These are phyloP conservation scores for Aspergillus tanneri DNA, from an alignment of 2,329 filamentous ascomycete species.

Conservation along the genomic window DNA sequence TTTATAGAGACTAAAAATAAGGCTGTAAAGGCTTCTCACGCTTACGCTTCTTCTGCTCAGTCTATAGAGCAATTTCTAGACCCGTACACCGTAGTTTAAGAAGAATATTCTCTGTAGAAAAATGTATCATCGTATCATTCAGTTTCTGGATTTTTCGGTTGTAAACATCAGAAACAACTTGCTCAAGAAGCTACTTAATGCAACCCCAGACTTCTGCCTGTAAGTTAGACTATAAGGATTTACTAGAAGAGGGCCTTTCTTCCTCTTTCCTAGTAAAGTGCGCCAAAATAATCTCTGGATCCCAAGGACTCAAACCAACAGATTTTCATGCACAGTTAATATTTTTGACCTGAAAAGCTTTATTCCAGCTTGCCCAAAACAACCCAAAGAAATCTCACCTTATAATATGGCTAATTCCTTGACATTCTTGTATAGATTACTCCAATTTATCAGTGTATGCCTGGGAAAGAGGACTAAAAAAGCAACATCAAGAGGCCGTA, in stretches of 20 bases:
- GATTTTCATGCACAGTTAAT: neutral
- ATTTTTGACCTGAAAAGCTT: neutral
- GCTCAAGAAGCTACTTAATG: constrained; percentile 1
- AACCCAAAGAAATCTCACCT: constrained; percentile 3
- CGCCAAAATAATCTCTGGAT: neutral
- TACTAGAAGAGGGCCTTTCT: neutral
- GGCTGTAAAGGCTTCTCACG: neutral
- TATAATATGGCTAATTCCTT: neutral
- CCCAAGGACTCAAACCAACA: neutral
- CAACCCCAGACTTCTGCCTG: neutral
- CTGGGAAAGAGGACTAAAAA: constrained; percentile 3
- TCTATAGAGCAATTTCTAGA: neutral
- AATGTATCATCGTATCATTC: neutral
- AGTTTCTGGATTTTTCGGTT: constrained; percentile 6
- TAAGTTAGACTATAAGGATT: neutral
- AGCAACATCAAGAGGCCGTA: constrained; percentile 10
- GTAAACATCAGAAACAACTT: neutral
- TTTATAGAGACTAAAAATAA: neutral
- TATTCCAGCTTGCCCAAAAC: neutral
- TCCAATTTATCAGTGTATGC: constrained; percentile 6
- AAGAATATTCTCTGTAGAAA: constrained; percentile 5
- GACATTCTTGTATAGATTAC: neutral
- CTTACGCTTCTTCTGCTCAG: neutral
- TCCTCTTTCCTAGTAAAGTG: neutral
- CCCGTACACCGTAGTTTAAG: neutral